A percentile compares a stretch with the other conserved stretches of the same genome.
Evolutionary conservation across 2,329 filamentous ascomycete species (phyloP).

Genomic region (Emergomyces orientalis): DNA sequence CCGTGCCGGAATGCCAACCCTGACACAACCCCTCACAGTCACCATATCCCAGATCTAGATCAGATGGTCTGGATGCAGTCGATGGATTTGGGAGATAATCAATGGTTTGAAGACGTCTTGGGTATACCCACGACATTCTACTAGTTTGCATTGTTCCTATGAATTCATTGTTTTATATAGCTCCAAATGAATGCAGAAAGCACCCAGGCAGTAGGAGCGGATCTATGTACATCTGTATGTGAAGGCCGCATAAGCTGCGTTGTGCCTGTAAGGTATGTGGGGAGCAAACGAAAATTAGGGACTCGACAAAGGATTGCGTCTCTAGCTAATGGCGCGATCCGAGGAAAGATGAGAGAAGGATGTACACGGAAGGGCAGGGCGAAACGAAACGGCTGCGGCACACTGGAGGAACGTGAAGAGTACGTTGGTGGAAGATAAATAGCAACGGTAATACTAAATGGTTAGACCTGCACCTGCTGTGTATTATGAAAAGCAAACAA

Average conservation of each 20-base stretch:
- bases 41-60: constrained; percentile 20
- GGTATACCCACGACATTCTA: constrained; percentile 13
- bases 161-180: not conserved
- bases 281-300: not conserved
- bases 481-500: not conserved
- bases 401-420: not conserved
- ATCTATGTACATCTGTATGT: not conserved
- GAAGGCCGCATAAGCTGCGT: not conserved
- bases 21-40: constrained; percentile 6
- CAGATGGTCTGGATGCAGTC: constrained; percentile 24
- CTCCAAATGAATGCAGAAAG: not conserved
- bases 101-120: constrained; percentile 17
- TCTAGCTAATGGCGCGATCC: not conserved
- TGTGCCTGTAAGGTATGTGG: not conserved
- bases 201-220: too few relatives aligned
- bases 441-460: not conserved
- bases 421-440: not conserved
- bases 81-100: constrained; percentile 24
- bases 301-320: not conserved
- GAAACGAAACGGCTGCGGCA: not conserved
- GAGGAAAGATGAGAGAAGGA: not conserved
- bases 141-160: not conserved
- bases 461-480: not conserved
- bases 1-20: not conserved
- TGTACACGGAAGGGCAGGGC: not conserved